Base-by-base conservation (phyloP, 371 early-diverging fungal genomes). In the Mortierella sp. region DNA sequence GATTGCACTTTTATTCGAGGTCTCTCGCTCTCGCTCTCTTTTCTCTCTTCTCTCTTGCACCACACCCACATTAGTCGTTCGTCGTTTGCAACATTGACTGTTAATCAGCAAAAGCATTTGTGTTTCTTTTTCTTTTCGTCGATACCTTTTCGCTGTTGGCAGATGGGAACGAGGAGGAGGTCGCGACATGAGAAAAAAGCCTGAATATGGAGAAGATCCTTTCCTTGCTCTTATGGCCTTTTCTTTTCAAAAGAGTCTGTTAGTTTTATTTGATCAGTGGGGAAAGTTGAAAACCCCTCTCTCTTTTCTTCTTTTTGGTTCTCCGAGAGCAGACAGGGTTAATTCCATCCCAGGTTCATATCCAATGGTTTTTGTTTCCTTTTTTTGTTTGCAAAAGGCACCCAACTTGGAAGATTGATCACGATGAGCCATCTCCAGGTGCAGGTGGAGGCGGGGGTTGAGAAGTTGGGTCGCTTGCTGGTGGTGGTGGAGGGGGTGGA, bases 401-500 rank as follows among this genome's bases (percentile, higher is more conserved):
- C 25, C 25, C 25, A 25, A 24, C 25, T 48, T 22, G 24, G 13
- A 19, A 48, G 22, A 48, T 8, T 48, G 48, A 24, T 48, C 48
- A 48, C 24, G 48, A 48, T n/a, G 14, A 43, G 16, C 44, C 44
- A 16, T 19, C 44, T 14, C 44, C 44, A 43, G 19, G 16, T 19
- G 44, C 44, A 43, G 44, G 44, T 43, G 44, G n/a, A 43, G 57
- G 19, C 12, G 27, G 56, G 29, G 29, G 39, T 29, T 54, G 54
- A 29, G 41, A 10, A 25, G 34, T 25, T 34, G 7, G 7, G 10
- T 34, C 34, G 16, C 25, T 22, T 21, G 60, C 52, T 31, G 62
- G 54, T 29, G 54, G 62, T 17, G 60, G 57, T 25, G 34, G 34
- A 34, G 34, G 34, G 10, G 71, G 46, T 22, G 57, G 54, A 22